phyloP scores from a whole-genome alignment of 345 rosid genomes.

The Rhodamnia rubescens region DNA sequence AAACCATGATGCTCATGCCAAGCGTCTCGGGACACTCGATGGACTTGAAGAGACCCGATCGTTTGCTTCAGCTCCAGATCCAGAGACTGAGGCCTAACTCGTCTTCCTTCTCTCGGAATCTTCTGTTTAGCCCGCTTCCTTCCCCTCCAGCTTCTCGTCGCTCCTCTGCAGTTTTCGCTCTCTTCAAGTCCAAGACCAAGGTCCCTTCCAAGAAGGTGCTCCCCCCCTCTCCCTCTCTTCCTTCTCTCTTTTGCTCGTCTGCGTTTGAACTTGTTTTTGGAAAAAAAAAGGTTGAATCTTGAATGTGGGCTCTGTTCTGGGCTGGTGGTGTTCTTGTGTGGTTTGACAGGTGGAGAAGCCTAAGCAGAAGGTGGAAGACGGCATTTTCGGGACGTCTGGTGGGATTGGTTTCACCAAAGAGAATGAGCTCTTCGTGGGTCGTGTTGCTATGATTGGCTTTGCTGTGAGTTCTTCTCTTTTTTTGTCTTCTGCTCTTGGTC shows the following conservation, averaged over 20 bases:
- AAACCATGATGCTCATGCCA: slow-evolving; percentile 69
- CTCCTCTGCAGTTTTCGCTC: slow-evolving; percentile 38
- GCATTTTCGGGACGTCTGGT: slow-evolving; percentile 89
- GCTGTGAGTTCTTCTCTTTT: slow-evolving; percentile 46
- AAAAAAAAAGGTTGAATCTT: not conserved
- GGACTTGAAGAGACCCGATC: slow-evolving; percentile 26
- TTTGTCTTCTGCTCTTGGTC: not conserved
- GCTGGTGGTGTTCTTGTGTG: not conserved
- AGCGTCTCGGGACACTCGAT: slow-evolving; percentile 43
- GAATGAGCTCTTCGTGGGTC: slow-evolving; percentile 96
- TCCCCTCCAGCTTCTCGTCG: slow-evolving; percentile 13
- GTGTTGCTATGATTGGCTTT: slow-evolving; percentile 97
- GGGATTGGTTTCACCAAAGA: slow-evolving; percentile 94
- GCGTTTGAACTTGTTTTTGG: not conserved
- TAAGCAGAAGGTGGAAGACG: slow-evolving; percentile 72
- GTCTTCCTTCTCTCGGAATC: slow-evolving; percentile 23
- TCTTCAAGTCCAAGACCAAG: slow-evolving; percentile 82
- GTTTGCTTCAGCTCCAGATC: slow-evolving; percentile 39
- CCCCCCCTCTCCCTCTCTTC: not conserved
- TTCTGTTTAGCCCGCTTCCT: slow-evolving; percentile 20
- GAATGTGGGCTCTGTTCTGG: not conserved
- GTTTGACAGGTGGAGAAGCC: slow-evolving; percentile 1
- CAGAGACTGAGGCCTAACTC: slow-evolving; percentile 33
- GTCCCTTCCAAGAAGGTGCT: slow-evolving; percentile 62
- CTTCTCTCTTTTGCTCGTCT: not conserved